These are phyloP conservation scores for Oxytropis ochrocephala DNA, from an alignment of 306 rosid species.

Conservation along the genomic window DNA sequence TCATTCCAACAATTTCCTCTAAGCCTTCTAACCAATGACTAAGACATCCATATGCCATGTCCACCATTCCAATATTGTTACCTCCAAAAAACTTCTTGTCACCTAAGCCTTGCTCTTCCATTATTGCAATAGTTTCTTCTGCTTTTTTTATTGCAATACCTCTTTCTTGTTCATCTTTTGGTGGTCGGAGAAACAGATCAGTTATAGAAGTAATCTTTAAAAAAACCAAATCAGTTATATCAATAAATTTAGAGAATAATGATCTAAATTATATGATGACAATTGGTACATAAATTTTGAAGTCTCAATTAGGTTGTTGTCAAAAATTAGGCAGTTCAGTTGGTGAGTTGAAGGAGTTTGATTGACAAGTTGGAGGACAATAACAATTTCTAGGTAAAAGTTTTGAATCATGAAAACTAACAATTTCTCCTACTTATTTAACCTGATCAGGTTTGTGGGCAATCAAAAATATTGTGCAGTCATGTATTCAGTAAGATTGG, in stretches of 20 bases:
- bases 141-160: conserved; percentile 11
- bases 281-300: no score
- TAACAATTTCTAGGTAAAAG: no score
- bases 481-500: no score
- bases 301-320: no score
- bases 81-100: conserved; percentile 42
- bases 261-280: not conserved
- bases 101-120: conserved; percentile 34
- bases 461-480: no score
- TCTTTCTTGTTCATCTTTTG: conserved; percentile 25
- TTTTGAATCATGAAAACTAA: no score
- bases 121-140: conserved; percentile 6
- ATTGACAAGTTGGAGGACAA: no score
- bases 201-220: not conserved
- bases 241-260: not conserved
- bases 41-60: conserved; percentile 35
- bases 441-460: no score
- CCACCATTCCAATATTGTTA: conserved; percentile 29
- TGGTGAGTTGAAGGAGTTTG: no score
- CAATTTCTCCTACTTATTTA: no score
- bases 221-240: not conserved
- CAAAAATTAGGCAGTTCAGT: no score
- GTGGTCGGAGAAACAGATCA: conserved; percentile 11
- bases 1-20: conserved; percentile 31
- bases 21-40: conserved; percentile 37